A percentile compares a stretch with the other conserved stretches of the same genome.
phyloP scores from a whole-genome alignment of 306 rosid species.

The Ochetophila trinervis region DNA sequence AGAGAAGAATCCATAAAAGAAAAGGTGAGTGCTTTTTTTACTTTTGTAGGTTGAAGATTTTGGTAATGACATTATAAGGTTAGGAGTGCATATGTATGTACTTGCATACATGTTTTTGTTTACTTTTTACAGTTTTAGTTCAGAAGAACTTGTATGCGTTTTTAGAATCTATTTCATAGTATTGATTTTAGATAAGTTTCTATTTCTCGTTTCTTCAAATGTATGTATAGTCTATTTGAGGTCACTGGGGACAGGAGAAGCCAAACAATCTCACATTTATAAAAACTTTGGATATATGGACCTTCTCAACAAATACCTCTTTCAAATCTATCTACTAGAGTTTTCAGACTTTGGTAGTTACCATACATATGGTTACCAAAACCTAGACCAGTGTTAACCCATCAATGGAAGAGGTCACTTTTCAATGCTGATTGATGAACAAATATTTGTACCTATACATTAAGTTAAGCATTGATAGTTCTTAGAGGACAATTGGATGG shows the following conservation, averaged over 20 bases:
- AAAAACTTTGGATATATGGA: background rate
- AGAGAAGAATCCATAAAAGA: conserved; percentile 56
- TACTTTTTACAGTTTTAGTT: conserved; percentile 1
- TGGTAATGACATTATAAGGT: background rate
- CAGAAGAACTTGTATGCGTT: background rate
- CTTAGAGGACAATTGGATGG: background rate
- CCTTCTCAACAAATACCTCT: background rate
- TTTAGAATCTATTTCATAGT: background rate
- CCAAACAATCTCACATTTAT: background rate
- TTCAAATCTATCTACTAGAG: background rate
- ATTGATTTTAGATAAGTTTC: background rate
- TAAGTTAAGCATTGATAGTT: background rate
- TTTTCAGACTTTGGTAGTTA: background rate
- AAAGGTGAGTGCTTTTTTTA: conserved; percentile 30
- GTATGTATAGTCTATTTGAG: background rate
- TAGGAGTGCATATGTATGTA: background rate
- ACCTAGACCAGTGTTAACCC: background rate
- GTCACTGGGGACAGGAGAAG: background rate
- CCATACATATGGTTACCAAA: background rate
- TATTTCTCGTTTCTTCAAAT: background rate
- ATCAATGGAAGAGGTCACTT: background rate
- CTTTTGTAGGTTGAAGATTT: background rate
- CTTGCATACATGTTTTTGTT: background rate
- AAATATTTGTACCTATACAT: background rate
- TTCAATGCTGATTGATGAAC: background rate